phyloP scores from a whole-genome alignment of 2,329 filamentous ascomycete species.

The Aureobasidium sp. region DNA sequence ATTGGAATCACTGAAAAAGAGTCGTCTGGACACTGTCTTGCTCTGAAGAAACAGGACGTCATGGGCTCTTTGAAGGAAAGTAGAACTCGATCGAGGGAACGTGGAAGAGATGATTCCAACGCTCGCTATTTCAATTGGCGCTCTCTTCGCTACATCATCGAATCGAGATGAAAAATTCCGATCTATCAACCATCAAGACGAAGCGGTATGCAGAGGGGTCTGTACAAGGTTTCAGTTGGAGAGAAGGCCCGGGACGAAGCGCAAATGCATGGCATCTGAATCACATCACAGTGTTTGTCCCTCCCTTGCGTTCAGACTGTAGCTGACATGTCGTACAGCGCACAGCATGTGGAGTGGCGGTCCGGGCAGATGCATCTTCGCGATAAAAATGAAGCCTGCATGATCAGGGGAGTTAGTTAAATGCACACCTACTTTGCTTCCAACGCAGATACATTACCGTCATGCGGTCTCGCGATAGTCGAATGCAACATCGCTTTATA shows the following conservation, averaged over 20 bases:
- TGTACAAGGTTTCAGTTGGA: slow-evolving; percentile 8
- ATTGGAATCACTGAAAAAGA: neutral
- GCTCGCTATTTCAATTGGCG: neutral
- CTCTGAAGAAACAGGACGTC: neutral
- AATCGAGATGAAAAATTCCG: neutral
- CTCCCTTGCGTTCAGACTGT: neutral
- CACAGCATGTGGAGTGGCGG: neutral
- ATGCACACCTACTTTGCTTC: neutral
- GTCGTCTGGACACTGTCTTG: slow-evolving; percentile 5
- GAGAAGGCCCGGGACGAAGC: slow-evolving; percentile 11
- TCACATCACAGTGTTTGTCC: slow-evolving; percentile 8
- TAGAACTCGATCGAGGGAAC: neutral
- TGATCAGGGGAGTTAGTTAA: neutral
- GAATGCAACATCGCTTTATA: neutral
- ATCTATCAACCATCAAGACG: neutral
- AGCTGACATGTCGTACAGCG: neutral
- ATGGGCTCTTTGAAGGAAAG: neutral
- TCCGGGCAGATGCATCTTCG: neutral
- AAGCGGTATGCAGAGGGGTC: slow-evolving; percentile 2
- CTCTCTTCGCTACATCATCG: neutral
- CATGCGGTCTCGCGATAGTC: slow-evolving; percentile 1
- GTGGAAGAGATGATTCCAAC: neutral
- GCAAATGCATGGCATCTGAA: slow-evolving; percentile 12
- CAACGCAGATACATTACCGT: neutral
- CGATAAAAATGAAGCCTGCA: slow-evolving; percentile 4